Base-by-base conservation (phyloP, 2,329 filamentous ascomycete genomes). In the Periconia digitata region DNA sequence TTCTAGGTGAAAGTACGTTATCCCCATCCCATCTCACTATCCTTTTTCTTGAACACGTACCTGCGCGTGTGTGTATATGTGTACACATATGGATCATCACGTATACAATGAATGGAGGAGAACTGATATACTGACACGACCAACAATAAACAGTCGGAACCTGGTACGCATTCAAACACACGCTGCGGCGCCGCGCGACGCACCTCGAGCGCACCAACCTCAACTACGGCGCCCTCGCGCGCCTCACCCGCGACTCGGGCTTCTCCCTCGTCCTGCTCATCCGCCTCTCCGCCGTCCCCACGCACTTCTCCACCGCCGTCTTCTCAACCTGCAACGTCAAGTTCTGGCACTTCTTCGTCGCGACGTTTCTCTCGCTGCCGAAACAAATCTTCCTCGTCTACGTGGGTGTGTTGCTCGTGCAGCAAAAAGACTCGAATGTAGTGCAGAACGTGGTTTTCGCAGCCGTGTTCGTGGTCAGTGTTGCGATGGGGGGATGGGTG, bases 341-440 rank as follows among this genome's bases (percentile, higher is more conserved):
- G 16, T 70, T 70, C 52, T 67, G 64, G 62, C 56, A 63, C 46
- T 70, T 70, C 27, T 56, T 64, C 32, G 57, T 70, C 35, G 64
- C 67, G 1, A 69, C 67, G 5, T 58, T 69, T 35, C 50, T 66
- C 23, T 68, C 64, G 8, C 52, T 70, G 6, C 67, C 66, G 6
- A 70, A 70, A 50, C 67, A 70, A 42, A 63, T 69, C 34, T 67
- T 70, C 49, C 60, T 70, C 27, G 67, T 70, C 12, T 70, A 69
- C 44, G 50, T 70, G 8, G 67, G 67, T 42, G 64, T 70, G 7
- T 46, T 70, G 7, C 56, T 70, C 2, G 55, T 70, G 1, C 53
- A 68, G 38, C 40, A 67, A 6, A 56, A 55, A n/a, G 55, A 58
- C 3, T 55, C 62, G 32, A 59, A 56, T 32, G 35, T 49, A 5